Conservation (phyloP, 148 eudicot species). For the Rhododendron henanense region DNA sequence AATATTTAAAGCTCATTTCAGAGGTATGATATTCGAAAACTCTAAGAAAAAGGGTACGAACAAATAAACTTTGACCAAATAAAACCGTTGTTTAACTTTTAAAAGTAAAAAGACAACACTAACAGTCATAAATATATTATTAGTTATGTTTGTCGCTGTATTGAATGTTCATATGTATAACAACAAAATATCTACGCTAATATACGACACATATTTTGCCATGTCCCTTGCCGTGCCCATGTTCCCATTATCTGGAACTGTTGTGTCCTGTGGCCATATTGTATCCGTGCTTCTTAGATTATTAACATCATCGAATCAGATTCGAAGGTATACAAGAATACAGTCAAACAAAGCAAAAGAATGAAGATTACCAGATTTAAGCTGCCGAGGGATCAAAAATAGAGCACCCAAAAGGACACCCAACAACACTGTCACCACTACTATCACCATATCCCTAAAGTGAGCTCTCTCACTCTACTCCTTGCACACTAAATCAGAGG, state of each 20-base stretch:
- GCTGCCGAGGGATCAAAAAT: conserved; percentile 42
- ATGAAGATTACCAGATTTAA: conserved; percentile 46
- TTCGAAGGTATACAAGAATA: not conserved
- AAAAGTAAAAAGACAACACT: no score
- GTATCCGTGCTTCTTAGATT: not conserved
- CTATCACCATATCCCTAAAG: conserved; percentile 29
- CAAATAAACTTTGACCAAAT: not conserved
- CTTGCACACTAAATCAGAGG: not conserved
- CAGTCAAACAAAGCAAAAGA: not conserved
- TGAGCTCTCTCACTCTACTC: conserved; percentile 13
- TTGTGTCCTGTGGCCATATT: not conserved
- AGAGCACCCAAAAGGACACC: conserved; percentile 40
- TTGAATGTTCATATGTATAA: not conserved
- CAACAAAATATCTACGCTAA: not conserved
- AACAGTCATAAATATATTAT: not conserved
- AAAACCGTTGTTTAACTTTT: not conserved
- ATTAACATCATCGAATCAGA: not conserved
- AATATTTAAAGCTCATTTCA: not conserved
- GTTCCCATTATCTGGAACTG: not conserved
- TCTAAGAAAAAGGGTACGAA: not conserved
- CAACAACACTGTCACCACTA: conserved; percentile 30
- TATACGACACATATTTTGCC: not conserved
- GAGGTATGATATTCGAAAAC: not conserved
- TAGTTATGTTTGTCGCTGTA: not conserved
- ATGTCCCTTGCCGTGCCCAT: not conserved